Evolutionary conservation across 2,329 filamentous ascomycete genomes (phyloP), one percentile per base, ranked within the genome.

Genomic region (Cladophialophora immunda): DNA sequence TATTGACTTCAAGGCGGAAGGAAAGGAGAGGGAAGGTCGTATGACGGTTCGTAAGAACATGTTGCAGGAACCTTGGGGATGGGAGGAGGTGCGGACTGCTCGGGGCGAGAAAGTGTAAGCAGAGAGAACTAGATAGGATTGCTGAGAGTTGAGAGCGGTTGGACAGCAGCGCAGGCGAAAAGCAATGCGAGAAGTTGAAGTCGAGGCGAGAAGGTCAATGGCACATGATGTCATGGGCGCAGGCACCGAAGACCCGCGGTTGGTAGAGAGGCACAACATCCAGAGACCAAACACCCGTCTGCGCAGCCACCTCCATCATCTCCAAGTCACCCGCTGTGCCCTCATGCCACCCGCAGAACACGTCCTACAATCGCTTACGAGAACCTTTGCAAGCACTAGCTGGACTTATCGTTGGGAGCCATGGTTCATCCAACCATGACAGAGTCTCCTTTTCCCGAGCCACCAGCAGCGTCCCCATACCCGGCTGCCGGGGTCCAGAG

Each of bases 1-100:
- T 41, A 64, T 57, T 3, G 65, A 58, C 53, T 25, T 70, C 55
- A 41, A 58, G 36, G 41, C 62, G 56, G 60, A 60, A 25, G 53
- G 66, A 30, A 64, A 56, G 27, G 60, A 34, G 19, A 62, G 62
- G 29, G 60, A 59, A 45, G 68, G 62, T 34, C 71, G 66, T 57
- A 70, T 29, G 19, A 68, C 61, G 45, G 67, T 30, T 64, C 63
- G 68, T 57, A 71, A 59, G 7, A 73, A 66, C 71, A 72, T 72
- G 15, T 38, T 56, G 55, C 19, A 41, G n/a, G 17, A 19, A 13
- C 17, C 15, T 41, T 13, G 6, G 17, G 17, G 15, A 7, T n/a
- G 17, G 38, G 4, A 41, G 38, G 38, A 41, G 38, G n/a, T 17
- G 38, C 5, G 4, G 38, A n/a, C 3, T 41, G n/a, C 15, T 41